These are phyloP conservation scores for Cryptomeria japonica DNA, from an alignment of 75 land plant species.

Conservation along the genomic window DNA sequence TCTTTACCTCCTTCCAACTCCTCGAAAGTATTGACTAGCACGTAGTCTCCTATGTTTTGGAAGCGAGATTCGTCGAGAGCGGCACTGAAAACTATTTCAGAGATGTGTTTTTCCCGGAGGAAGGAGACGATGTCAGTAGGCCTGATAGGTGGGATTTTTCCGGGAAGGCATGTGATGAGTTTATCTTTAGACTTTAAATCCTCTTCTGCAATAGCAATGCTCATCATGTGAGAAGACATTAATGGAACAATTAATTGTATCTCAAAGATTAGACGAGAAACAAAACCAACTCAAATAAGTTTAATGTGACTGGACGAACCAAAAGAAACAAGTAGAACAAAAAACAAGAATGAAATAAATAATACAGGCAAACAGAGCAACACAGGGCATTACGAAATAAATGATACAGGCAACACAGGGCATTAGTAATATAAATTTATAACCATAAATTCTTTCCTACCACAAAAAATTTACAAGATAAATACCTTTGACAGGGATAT, in stretches of 20 bases:
- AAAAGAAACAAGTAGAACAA: too few species aligned
- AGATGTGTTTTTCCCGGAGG: neutral
- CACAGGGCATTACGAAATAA: too few species aligned
- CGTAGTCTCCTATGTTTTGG: neutral
- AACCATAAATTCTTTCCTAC: too few species aligned
- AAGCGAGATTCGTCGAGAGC: neutral
- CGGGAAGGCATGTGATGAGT: neutral
- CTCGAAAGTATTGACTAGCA: conserved; percentile 3
- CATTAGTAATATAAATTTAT: too few species aligned
- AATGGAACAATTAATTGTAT: too few species aligned
- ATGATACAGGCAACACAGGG: too few species aligned
- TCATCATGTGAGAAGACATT: neutral
- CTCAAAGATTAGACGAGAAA: too few species aligned
- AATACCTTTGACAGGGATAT: conserved; percentile 7
- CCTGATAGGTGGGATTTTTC: neutral
- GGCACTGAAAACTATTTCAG: neutral
- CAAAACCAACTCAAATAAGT: too few species aligned
- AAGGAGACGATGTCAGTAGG: neutral
- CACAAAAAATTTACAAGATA: neutral
- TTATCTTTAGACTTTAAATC: neutral
- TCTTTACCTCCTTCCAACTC: conserved; percentile 10
- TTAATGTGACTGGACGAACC: too few species aligned
- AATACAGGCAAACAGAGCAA: too few species aligned
- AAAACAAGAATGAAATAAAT: too few species aligned
- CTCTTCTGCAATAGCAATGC: neutral